phyloP scores from a whole-genome alignment of 768 basidiomycete species.

The Daedalea quercina region DNA sequence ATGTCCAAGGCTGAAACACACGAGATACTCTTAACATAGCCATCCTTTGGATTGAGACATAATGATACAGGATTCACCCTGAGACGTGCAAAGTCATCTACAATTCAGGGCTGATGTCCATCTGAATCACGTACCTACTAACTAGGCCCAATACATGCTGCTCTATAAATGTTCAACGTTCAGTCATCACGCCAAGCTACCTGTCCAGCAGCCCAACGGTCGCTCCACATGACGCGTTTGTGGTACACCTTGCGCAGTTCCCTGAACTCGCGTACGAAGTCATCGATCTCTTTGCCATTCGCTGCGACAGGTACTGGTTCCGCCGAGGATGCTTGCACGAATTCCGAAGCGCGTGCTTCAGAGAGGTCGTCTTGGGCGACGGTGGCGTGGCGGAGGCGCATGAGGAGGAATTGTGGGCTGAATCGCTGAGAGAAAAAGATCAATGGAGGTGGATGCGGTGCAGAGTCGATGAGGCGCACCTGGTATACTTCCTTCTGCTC shows the following conservation, averaged over 20 bases:
- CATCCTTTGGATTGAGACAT: too few species aligned
- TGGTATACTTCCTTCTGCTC: slow-evolving; percentile 89
- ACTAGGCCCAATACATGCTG: too few species aligned
- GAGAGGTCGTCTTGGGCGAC: slow-evolving; percentile 88
- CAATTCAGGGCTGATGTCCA: too few species aligned
- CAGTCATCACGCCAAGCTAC: slow-evolving; percentile 79
- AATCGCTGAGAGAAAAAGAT: slow-evolving; percentile 50
- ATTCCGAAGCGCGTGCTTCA: slow-evolving; percentile 76
- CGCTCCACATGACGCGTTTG: slow-evolving; percentile 86
- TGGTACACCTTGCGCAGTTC: slow-evolving; percentile 87
- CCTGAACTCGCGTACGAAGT: slow-evolving; percentile 84
- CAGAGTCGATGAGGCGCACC: slow-evolving; percentile 31
- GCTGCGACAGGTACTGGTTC: slow-evolving; percentile 8
- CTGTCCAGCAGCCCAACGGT: slow-evolving; percentile 79
- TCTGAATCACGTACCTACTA: too few species aligned
- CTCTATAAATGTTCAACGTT: not conserved
- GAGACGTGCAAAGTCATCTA: too few species aligned
- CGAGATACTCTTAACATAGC: too few species aligned
- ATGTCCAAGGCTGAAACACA: too few species aligned
- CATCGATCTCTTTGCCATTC: slow-evolving; percentile 60
- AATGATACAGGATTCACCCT: too few species aligned
- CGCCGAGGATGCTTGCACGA: slow-evolving; percentile 52
- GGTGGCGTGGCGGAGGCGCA: slow-evolving; percentile 82
- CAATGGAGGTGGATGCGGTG: not conserved
- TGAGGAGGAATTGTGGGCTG: slow-evolving; percentile 79